These are phyloP conservation scores for Senna tora DNA, from an alignment of 306 rosid genomes.

Conservation along the genomic window DNA sequence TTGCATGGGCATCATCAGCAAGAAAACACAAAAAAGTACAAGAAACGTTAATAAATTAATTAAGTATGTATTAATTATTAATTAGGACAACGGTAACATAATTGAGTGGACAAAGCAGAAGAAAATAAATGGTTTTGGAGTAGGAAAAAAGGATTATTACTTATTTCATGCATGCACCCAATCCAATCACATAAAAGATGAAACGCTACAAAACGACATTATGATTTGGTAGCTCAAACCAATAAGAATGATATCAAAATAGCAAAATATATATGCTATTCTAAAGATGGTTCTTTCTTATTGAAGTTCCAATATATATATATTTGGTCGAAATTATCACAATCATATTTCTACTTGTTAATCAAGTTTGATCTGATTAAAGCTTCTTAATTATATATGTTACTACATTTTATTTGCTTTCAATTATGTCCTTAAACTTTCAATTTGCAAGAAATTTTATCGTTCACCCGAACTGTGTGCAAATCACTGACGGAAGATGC, in stretches of 20 bases:
- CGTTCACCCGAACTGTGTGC: no score
- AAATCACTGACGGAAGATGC: no score
- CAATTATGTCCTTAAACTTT: no score
- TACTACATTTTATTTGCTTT: no score
- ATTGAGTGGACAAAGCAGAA: constrained; percentile 44
- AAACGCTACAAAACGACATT: constrained; percentile 56
- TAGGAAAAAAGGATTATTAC: constrained; percentile 50
- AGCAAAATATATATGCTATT: not conserved
- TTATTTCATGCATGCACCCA: constrained; percentile 43
- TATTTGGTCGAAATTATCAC: no score
- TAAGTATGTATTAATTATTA: constrained; percentile 26
- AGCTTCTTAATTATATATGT: no score
- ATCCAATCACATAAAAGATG: constrained; percentile 44
- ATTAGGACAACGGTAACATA: constrained; percentile 42
- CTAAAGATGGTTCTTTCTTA: not conserved
- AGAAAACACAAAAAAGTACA: constrained; percentile 29
- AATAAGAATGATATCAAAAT: constrained; percentile 33
- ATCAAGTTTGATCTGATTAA: no score
- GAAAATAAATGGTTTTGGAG: constrained; percentile 45
- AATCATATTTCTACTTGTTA: no score
- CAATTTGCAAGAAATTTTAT: no score
- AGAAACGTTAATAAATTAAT: constrained; percentile 27
- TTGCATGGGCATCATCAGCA: constrained; percentile 23
- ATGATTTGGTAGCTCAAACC: constrained; percentile 72
- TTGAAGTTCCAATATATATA: not conserved